Evolutionary conservation across 495 filamentous ascomycete genomes (phyloP).

Genomic region (Penicillium egyptiacum): DNA sequence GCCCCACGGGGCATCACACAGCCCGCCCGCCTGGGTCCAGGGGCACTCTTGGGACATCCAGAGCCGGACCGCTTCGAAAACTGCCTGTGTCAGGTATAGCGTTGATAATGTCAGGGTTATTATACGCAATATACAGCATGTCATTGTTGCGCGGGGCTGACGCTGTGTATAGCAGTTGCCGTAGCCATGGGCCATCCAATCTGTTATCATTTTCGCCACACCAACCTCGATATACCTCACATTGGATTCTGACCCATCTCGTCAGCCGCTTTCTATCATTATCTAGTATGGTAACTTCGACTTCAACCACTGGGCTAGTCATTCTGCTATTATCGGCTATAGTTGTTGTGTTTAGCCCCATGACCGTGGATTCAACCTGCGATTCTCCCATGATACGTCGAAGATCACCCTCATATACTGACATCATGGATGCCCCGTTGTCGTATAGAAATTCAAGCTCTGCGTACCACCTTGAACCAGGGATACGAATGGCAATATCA

Average conservation of each 20-base stretch:
- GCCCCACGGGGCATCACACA: not conserved
- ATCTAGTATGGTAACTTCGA: not conserved
- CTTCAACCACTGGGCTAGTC: not conserved
- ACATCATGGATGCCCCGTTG: not conserved
- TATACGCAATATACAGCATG: not conserved
- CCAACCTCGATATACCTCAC: not conserved
- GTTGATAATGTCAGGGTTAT: not conserved
- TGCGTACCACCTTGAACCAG: not conserved
- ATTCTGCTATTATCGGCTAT: not conserved
- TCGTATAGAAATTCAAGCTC: not conserved
- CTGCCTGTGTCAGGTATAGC: not conserved
- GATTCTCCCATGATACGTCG: not conserved
- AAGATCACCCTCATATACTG: not conserved
- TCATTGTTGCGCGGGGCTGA: not conserved
- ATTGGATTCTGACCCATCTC: not conserved
- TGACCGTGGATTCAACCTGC: not conserved
- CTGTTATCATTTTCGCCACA: not conserved
- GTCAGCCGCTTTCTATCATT: not conserved
- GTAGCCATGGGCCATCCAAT: slow-evolving; percentile 3
- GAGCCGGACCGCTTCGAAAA: not conserved
- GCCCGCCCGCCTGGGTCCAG: not conserved
- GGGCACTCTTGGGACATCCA: not conserved
- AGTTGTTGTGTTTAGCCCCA: not conserved
- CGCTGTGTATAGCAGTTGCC: not conserved
- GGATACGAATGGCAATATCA: not conserved